Evolutionary conservation across 225 moss, liverwort and hornwort genomes (phyloP), one percentile per base, ranked within the genome.

Genomic region (Physcomitrellopsis africana): DNA sequence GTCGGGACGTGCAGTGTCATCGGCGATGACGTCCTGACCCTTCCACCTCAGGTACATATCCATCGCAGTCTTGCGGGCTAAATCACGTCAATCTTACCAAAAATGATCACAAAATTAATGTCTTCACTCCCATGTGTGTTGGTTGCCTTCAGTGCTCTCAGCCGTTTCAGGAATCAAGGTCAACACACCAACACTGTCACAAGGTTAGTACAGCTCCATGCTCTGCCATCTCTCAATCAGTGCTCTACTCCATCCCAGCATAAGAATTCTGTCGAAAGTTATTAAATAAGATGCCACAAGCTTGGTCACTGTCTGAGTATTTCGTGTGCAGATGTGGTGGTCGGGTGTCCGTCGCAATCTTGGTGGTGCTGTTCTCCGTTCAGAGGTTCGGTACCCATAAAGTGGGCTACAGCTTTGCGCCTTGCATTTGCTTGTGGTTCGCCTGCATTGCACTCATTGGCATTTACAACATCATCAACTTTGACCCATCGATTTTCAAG

Each of bases 1-100:
- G 32, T 70, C 9, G 94, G 94, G 29, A 92, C 92, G 8, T 92
- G 87, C 77, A 78, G 82, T 3, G 92, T 94, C 37, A 94, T 94
- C 67, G 94, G 94, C 49, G 94, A 94, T 65, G 94, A 92, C 14
- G 90, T 92, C 45, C 84, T 94, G 32, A 94, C 94, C 51, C 94
- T 24, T 84, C 90, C 32, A 92, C 92, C 61, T 94, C 94, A 79
- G 94, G 92, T 91, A 49, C 10, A 29, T 2, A 8, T 11, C 13
- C n/a, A 20, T 8, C 16, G 14, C 14, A 2, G 0, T 14, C 15
- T 17, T n/a, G 19, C 15, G 32, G 32, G 32, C 32, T 37, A 4
- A 4, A 5, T 37, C 3, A 4, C 1, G 7, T 4, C 7, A 4
- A 37, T 37, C 32, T 37, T 37, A 37, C 32, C 32, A 37, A 37